Conservation (phyloP, 2,329 filamentous ascomycete genomes). For the Myriosclerotinia duriaeana region DNA sequence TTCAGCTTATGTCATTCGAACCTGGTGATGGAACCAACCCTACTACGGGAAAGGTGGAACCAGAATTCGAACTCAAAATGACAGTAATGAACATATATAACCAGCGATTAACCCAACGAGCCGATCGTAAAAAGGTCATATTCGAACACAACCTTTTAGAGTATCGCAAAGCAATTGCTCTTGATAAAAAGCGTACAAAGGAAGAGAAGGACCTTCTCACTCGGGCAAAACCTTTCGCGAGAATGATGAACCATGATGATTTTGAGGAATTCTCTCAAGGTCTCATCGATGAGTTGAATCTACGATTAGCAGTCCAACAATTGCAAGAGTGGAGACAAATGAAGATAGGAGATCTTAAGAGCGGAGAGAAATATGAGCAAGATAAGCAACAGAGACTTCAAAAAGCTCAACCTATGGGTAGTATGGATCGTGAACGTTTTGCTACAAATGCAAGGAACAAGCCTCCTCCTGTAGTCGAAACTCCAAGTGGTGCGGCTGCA, state of each 20-base stretch:
- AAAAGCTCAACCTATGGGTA: constrained; percentile 68
- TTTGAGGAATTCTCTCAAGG: constrained; percentile 84
- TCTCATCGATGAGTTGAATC: constrained; percentile 84
- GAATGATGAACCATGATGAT: constrained; percentile 93
- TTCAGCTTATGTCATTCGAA: constrained; percentile 98
- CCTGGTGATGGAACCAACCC: constrained; percentile 91
- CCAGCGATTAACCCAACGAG: constrained; percentile 80
- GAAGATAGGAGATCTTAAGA: constrained; percentile 79
- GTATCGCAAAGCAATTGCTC: constrained; percentile 83
- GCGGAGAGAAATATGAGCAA: constrained; percentile 87
- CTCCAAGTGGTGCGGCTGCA: constrained; percentile 70
- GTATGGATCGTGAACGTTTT: constrained; percentile 78
- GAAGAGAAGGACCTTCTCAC: constrained; percentile 89
- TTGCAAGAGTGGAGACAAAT: constrained; percentile 90
- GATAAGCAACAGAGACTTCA: constrained; percentile 80
- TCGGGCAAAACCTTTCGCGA: constrained; percentile 91
- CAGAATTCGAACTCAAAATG: constrained; percentile 95
- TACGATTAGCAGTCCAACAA: constrained; percentile 84
- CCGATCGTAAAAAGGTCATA: constrained; percentile 92
- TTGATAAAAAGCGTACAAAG: constrained; percentile 93
- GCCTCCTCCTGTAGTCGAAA: constrained; percentile 62
- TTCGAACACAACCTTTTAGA: constrained; percentile 94
- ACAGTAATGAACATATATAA: constrained; percentile 99
- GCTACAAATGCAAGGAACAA: constrained; percentile 69
- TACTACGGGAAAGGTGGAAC: constrained; percentile 79